Evolutionary conservation across 768 basidiomycete genomes (phyloP), one percentile per base, ranked within the genome.

Genomic region (Leccinellum rugosiceps): DNA sequence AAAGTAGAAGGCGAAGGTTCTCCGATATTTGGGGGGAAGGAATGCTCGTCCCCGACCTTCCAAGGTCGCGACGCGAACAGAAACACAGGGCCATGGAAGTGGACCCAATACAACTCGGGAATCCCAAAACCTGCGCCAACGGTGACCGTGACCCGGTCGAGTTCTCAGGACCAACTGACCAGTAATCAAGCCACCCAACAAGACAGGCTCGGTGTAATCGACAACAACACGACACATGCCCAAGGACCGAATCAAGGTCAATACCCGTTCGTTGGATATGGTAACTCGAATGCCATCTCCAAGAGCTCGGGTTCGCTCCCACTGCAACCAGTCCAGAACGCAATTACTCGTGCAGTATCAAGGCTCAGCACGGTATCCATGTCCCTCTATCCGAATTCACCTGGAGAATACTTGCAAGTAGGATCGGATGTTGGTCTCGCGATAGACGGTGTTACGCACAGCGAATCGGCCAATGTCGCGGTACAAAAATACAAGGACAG

Each of bases 11-110:
- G 75, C 8, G 81, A 85, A 54, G 85, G 85, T 25, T 90, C 88
- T 3, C 87, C 86, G 25, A 73, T 90, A 34, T 91, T 92, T 63
- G 88, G 89, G n/a, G 88, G 90, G 2, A 84, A 84, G 63, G 88
- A 90, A 44, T 71, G 80, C 34, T 80, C 82, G 3, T 80, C 83
- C 1, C 69, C 62, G 28, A 63, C 59, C 13, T 53, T 60, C 25
- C 58, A 62, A 48, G 31, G 52, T 50, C 66, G 71, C 25, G 63
- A 73, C 62, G 75, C 74, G n/a, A 73, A 71, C 13, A 70, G 68
- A 53, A 76, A 78, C 47, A 77, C 73, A 7, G 76, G 79, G 6
- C 68, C 77, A 17, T 86, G 83, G 80, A 78, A 72, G 31, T 85
- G 83, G 83, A 78, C 81, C 0, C 80, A 82, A 60, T 84, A 83